Percentiles rank a stretch among this genome's conserved stretches.
Conservation (phyloP, 2,329 filamentous ascomycete species). For the Fusarium avenaceum region DNA sequence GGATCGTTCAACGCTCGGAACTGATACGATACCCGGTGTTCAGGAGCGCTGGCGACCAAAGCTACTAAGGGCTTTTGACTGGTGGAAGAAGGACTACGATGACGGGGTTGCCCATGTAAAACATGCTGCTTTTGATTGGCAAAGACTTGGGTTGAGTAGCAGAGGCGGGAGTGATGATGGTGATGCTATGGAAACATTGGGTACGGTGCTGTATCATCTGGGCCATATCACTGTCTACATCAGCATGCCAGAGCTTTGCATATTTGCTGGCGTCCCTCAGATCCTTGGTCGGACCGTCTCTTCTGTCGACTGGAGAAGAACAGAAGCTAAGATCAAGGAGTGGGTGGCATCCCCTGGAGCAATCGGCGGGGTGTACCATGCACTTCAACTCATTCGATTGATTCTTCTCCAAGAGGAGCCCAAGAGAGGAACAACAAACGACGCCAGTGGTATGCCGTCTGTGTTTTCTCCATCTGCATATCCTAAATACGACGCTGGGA, state of each 20-base stretch:
- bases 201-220: constrained; percentile 48
- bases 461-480: constrained; percentile 40
- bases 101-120: constrained; percentile 48
- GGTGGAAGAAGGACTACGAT: constrained; percentile 51
- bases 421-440: constrained; percentile 23
- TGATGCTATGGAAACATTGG: constrained; percentile 48
- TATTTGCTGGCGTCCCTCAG: constrained; percentile 48
- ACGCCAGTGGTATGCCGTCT: constrained; percentile 24
- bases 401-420: constrained; percentile 46
- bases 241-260: constrained; percentile 50
- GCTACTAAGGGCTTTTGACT: constrained; percentile 47
- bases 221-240: constrained; percentile 50
- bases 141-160: constrained; percentile 45
- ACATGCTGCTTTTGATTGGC: constrained; percentile 50
- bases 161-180: constrained; percentile 49
- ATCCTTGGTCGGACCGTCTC: constrained; percentile 49
- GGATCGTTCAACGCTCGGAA: constrained; percentile 46
- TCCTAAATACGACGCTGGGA: constrained; percentile 46
- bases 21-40: constrained; percentile 46
- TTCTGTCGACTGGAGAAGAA: constrained; percentile 48
- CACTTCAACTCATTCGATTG: constrained; percentile 46
- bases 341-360: constrained; percentile 49
- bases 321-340: constrained; percentile 49
- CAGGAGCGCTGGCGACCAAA: constrained; percentile 50
- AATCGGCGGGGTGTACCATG: constrained; percentile 49